These are phyloP conservation scores for Beauveria sp. DNA, from an alignment of 2,329 filamentous ascomycete species.

Conservation along the genomic window DNA sequence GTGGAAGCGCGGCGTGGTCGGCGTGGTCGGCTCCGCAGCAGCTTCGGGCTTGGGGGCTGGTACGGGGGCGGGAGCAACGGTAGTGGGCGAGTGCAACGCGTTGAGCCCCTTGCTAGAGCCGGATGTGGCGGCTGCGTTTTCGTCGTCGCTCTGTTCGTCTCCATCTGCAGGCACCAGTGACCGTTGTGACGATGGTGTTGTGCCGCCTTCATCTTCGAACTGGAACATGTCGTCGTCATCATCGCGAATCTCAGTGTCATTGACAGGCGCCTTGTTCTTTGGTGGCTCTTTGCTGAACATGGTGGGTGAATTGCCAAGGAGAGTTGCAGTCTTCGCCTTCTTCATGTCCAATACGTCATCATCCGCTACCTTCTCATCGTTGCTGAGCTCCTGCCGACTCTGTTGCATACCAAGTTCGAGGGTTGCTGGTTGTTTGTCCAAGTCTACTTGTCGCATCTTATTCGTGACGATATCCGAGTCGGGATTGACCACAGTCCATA, in stretches of 20 bases:
- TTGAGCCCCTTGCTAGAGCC: conserved; percentile 4
- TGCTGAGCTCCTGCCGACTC: conserved; percentile 13
- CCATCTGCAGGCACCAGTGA: neutral
- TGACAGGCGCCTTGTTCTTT: conserved; percentile 14
- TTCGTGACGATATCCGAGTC: conserved; percentile 20
- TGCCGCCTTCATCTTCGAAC: conserved; percentile 33
- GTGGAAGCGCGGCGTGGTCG: conserved; percentile 27
- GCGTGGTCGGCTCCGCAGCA: conserved; percentile 22
- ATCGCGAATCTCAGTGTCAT: conserved; percentile 17
- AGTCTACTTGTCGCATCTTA: conserved; percentile 9
- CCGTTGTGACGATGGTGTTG: conserved; percentile 21
- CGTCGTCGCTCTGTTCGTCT: conserved; percentile 27
- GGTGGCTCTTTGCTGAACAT: conserved; percentile 14
- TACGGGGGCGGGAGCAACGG: conserved; percentile 38
- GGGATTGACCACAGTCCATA: conserved; percentile 43
- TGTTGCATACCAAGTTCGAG: neutral
- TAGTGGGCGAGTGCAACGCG: conserved; percentile 21
- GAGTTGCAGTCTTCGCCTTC: conserved; percentile 24
- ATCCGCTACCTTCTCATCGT: conserved; percentile 18
- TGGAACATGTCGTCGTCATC: conserved; percentile 39
- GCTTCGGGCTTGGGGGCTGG: conserved; percentile 26
- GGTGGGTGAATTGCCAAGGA: conserved; percentile 15
- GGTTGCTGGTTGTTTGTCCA: conserved; percentile 10
- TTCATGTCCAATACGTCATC: conserved; percentile 20
- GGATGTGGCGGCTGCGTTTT: conserved; percentile 17